A percentile compares a stretch with the other conserved stretches of the same genome.
phyloP scores from a whole-genome alignment of 768 basidiomycete species.

The Podaxis pistillaris region DNA sequence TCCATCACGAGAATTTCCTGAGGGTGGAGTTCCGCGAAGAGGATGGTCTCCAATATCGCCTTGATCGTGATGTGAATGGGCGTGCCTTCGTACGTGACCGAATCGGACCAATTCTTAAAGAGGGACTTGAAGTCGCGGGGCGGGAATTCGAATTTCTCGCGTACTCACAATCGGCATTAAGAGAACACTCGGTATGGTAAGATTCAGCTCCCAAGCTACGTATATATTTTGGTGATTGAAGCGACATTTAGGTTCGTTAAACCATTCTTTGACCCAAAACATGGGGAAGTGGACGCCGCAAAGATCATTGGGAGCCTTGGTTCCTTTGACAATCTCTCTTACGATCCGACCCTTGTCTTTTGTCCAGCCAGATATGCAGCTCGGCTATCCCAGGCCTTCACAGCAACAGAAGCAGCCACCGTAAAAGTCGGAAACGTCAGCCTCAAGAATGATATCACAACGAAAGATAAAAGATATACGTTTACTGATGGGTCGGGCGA shows the following conservation, averaged over 20 bases:
- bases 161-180: conserved; percentile 70
- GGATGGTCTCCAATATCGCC: conserved; percentile 47
- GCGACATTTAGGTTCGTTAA: conserved; percentile 52
- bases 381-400: conserved; percentile 70
- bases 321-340: conserved; percentile 43
- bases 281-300: conserved; percentile 34
- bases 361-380: conserved; percentile 72
- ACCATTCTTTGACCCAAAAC: conserved; percentile 38
- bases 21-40: conserved; percentile 67
- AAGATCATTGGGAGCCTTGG: conserved; percentile 56
- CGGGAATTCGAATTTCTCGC: conserved; percentile 61
- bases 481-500: conserved; percentile 75
- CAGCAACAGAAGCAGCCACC: conserved; percentile 58
- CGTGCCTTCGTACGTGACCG: conserved; percentile 44
- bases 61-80: conserved; percentile 56
- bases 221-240: background rate
- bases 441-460: conserved; percentile 30
- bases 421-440: conserved; percentile 45
- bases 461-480: conserved; percentile 31
- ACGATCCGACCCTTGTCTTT: conserved; percentile 43
- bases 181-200: conserved; percentile 57
- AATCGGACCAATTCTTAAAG: conserved; percentile 40
- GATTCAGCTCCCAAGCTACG: conserved; percentile 5
- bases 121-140: conserved; percentile 51
- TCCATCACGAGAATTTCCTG: conserved; percentile 52